phyloP scores from a whole-genome alignment of 108 stramenopile genomes.

The Conticribra guillardii region DNA sequence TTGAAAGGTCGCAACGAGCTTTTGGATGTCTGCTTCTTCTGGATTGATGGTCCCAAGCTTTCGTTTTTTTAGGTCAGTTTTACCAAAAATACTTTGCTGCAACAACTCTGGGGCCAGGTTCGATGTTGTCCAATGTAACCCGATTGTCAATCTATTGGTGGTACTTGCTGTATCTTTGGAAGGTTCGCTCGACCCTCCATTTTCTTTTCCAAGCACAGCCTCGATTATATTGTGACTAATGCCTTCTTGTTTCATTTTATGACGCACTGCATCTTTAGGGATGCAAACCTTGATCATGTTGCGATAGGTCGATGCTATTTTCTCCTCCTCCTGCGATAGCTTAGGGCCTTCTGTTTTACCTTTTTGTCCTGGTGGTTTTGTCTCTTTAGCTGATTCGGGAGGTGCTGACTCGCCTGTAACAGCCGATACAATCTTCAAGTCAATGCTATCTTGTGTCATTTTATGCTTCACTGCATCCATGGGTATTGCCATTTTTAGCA shows the following conservation, averaged over 20 bases:
- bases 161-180: constrained; percentile 4
- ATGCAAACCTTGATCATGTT: constrained; percentile 73
- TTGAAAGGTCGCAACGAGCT: constrained; percentile 81
- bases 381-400: constrained; percentile 44
- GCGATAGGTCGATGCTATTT: constrained; percentile 60
- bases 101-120: constrained; percentile 62
- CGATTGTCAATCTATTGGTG: constrained; percentile 53
- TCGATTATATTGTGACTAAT: constrained; percentile 70
- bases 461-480: constrained; percentile 46
- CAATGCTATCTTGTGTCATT: constrained; percentile 45
- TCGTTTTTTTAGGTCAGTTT: constrained; percentile 55
- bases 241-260: constrained; percentile 79
- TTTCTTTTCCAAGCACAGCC: constrained; percentile 69
- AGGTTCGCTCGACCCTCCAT: background rate
- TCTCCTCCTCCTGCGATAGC: constrained; percentile 64
- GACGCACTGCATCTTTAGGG: constrained; percentile 71
- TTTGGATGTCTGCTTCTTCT: constrained; percentile 67
- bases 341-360: constrained; percentile 20
- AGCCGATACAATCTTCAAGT: constrained; percentile 39
- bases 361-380: constrained; percentile 1
- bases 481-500: constrained; percentile 54
- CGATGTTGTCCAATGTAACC: constrained; percentile 80
- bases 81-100: constrained; percentile 59
- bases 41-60: constrained; percentile 38
- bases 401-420: constrained; percentile 46